Conservation (phyloP, 768 basidiomycete genomes). For the Mycena vitilis region DNA sequence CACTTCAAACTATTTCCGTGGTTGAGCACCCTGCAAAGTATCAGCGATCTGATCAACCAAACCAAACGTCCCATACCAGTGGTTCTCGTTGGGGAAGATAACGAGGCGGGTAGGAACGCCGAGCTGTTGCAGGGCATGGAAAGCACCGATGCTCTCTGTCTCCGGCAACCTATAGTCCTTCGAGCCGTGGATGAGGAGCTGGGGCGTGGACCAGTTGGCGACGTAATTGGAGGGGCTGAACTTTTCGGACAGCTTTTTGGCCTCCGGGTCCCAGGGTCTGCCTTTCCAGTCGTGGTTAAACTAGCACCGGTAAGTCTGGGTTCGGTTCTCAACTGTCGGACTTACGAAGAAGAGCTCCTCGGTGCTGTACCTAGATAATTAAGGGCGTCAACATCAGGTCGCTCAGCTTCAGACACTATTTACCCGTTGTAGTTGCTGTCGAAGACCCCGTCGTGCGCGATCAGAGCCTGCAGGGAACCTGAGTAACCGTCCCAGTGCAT, state of each 20-base stretch:
- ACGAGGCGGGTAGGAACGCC: constrained; percentile 81
- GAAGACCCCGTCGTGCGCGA: constrained; percentile 94
- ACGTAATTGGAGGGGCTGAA: constrained; percentile 88
- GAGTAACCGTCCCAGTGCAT: constrained; percentile 6
- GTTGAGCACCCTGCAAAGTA: constrained; percentile 66
- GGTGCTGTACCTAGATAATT: constrained; percentile 67
- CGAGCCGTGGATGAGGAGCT: constrained; percentile 86
- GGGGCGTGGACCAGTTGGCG: constrained; percentile 86
- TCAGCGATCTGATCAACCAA: neutral
- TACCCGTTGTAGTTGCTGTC: constrained; percentile 78
- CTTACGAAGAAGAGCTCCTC: constrained; percentile 93
- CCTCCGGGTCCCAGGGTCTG: constrained; percentile 77
- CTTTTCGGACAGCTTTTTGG: constrained; percentile 65
- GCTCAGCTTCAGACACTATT: neutral
- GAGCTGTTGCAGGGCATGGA: constrained; percentile 87
- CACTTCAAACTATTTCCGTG: constrained; percentile 91
- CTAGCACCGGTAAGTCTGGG: constrained; percentile 49
- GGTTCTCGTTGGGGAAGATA: constrained; percentile 92
- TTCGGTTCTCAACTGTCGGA: constrained; percentile 17
- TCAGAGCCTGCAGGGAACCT: constrained; percentile 62
- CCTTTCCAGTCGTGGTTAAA: constrained; percentile 92
- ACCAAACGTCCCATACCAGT: constrained; percentile 58
- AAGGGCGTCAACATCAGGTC: neutral
- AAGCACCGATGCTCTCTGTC: constrained; percentile 84
- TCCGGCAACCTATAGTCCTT: constrained; percentile 92